A percentile compares a stretch with the other conserved stretches of the same genome.
Conservation (phyloP, 345 rosid genomes). For the Angophora floribunda region DNA sequence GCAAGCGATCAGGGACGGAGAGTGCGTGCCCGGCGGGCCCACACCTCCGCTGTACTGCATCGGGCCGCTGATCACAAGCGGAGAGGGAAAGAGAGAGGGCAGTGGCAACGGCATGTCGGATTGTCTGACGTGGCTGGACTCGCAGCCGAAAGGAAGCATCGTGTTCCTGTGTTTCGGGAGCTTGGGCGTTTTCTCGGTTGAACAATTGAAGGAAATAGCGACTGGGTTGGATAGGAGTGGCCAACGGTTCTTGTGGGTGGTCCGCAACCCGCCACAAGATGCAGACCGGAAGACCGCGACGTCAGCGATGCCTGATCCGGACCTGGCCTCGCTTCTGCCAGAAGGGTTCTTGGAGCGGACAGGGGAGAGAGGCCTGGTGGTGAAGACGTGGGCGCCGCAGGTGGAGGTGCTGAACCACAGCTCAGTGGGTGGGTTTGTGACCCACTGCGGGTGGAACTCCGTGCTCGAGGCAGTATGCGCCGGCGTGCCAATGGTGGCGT, state of each 20-base stretch:
- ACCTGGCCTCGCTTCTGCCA: constrained; percentile 15
- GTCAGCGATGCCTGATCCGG: not conserved
- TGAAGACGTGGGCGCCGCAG: constrained; percentile 61
- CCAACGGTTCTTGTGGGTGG: constrained; percentile 41
- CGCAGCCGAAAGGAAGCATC: constrained; percentile 24
- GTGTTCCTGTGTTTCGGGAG: constrained; percentile 36
- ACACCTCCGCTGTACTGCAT: constrained; percentile 13
- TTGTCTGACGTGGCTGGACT: constrained; percentile 26
- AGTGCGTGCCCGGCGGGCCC: not conserved
- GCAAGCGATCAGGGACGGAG: constrained; percentile 19
- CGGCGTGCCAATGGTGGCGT: constrained; percentile 44
- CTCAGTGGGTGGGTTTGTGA: constrained; percentile 51
- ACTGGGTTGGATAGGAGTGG: constrained; percentile 32
- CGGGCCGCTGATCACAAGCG: constrained; percentile 11
- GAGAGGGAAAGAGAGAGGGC: not conserved
- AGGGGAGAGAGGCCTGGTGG: constrained; percentile 27
- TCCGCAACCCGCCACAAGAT: constrained; percentile 16
- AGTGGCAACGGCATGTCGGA: not conserved
- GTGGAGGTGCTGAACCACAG: constrained; percentile 34
- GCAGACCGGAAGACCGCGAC: not conserved
- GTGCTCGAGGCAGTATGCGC: constrained; percentile 43
- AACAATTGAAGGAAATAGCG: constrained; percentile 35
- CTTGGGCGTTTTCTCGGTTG: constrained; percentile 18
- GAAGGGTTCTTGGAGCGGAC: constrained; percentile 30
- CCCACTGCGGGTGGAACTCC: constrained; percentile 76